Evolutionary conservation across 495 filamentous ascomycete genomes (phyloP).

Genomic region (Neurospora tetraspora): DNA sequence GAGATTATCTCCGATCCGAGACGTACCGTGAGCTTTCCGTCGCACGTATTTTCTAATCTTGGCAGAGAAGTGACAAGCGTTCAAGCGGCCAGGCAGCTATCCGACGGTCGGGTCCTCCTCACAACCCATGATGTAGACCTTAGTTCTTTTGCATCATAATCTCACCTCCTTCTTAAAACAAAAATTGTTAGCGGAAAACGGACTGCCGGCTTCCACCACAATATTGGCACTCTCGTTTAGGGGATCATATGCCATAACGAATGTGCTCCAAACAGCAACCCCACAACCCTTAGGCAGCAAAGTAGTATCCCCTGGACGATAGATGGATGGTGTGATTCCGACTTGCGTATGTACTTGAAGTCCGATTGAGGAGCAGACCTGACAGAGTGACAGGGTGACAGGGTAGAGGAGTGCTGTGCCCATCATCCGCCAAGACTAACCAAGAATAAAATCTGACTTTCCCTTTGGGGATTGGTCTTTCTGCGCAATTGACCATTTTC

Average conservation of each 20-base stretch:
- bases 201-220: not conserved
- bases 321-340: not conserved
- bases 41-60: not conserved
- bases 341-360: not conserved
- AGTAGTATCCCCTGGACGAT: not conserved
- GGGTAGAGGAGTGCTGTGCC: not conserved
- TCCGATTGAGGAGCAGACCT: not conserved
- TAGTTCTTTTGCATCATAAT: not conserved
- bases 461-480: not conserved
- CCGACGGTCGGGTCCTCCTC: not conserved
- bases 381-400: not conserved
- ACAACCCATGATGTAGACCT: not conserved
- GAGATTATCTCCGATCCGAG: not conserved
- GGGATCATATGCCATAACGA: not conserved
- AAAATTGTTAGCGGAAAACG: not conserved
- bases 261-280: not conserved
- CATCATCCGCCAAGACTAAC: not conserved
- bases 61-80: not conserved
- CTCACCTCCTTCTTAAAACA: not conserved
- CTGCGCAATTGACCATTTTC: not conserved
- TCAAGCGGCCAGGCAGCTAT: not conserved
- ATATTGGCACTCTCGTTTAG: not conserved
- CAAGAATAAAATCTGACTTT: not conserved
- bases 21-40: not conserved
- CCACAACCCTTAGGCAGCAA: not conserved